Evolutionary conservation across 129 eudicot species (phyloP), one percentile per base, ranked within the genome.

Genomic region (Logfia minima): DNA sequence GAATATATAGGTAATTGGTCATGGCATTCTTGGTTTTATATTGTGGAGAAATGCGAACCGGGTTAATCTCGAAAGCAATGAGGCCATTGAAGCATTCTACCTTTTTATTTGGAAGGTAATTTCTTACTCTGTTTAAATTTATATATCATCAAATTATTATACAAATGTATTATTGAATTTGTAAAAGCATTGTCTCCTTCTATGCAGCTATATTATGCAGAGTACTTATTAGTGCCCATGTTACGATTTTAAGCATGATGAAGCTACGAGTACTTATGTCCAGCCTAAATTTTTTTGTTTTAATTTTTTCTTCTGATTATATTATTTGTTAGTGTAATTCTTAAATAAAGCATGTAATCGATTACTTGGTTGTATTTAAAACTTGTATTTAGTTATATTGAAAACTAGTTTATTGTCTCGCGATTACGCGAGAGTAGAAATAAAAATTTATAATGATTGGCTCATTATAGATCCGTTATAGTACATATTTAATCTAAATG

Each of bases 101-200:
- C 18, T 66, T 39, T 80, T 80, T 43, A 74, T 80, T 74, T 80
- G 84, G 84, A 80, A 66, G 84, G 84, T 80, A 80, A 74, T 34
- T 23, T 62, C 52, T 79, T 71, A 19, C 4, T 22, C 60, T 5
- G 9, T 19, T 23, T 8, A 26, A 21, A 22, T 23, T 61, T 0
- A 17, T 53, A 2, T 51, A 52, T 52, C 4, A 52, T 52, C 43
- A 6, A 37, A 52, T 52, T 0, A 17, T 3, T 52, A 26, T 16
- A 14, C 0, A 14, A 52, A 14, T 37, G 0, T 37, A 4, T 6
- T 37, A 0, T 37, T 37, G 10, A 18, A 4, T 14, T 51, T 26
- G 64, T 6, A 3, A 24, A 26, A n/a, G 61, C 60, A n/a, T 66
- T 72, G 62, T 65, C 6, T 80, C 6, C 4, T 16, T 45, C 4